Evolutionary conservation across 257 asterid species (phyloP), one percentile per base, ranked within the genome.

Genomic region (Linaria vulgaris): DNA sequence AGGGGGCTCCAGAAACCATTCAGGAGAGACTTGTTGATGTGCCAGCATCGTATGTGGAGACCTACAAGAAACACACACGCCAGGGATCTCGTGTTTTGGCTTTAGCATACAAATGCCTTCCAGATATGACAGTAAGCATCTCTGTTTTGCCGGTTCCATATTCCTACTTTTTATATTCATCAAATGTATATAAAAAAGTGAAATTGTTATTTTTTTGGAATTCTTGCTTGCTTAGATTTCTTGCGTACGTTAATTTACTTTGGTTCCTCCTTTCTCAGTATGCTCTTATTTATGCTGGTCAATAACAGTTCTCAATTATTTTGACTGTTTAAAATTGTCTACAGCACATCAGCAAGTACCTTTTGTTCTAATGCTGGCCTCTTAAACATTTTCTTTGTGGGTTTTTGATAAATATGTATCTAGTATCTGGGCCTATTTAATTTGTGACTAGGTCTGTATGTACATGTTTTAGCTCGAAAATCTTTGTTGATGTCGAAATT

Each of bases 1-100:
- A 92, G 99, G 97, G 99, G 73, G 99, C 99, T 19, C 99, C 99
- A 15, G 99, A 92, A 78, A 92, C 99, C 58, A 87, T 92, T 74
- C 96, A 92, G 78, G 99, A 92, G 67, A 89, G 97, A 75, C 96
- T 92, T 65, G 78, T 78, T 73, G 84, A 92, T 46, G 91, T 92
- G 69, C 97, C 99, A 12, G 71, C 81, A 50, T 83, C 84, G 74
- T 92, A 87, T 59, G 83, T 81, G 55, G 67, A 68, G 64, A 87
- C 94, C 53, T 92, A 92, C 76, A 92, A 92, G 83, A 87, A 85
- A 72, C 84, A 87, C 76, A 92, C 99, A 50, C 97, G 96, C 41
- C 99, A 92, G 78, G 99, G 99, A 74, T 92, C 99, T 62, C 97
- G 97, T 66, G 97, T 92, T 54, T 68, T 92, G 87, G 95, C 99